Percentiles rank a stretch among this genome's conserved stretches.
Conservation (phyloP, 768 basidiomycete species). For the Neoboletus brunneissimus region DNA sequence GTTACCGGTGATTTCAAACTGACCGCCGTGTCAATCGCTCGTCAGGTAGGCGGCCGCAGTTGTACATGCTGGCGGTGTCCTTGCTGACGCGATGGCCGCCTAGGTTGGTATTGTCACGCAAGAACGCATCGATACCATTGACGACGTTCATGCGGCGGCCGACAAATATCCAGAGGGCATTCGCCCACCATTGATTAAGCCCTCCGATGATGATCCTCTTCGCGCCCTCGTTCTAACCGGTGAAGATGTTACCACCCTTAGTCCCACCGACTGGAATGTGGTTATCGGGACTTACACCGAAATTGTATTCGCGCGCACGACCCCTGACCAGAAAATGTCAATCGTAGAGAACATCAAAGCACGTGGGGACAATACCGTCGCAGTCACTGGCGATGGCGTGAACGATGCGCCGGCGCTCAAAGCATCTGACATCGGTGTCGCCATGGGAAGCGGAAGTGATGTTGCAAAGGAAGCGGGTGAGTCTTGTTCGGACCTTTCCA, state of each 20-base stretch:
- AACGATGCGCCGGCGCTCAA: conserved; percentile 53
- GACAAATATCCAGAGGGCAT: conserved; percentile 18
- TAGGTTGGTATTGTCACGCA: conserved; percentile 45
- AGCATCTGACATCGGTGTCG: conserved; percentile 54
- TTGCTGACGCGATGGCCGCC: neutral
- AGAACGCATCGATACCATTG: conserved; percentile 35
- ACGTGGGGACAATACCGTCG: conserved; percentile 47
- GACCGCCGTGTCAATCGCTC: conserved; percentile 51
- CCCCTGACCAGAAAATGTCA: conserved; percentile 55
- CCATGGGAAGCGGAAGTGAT: conserved; percentile 49
- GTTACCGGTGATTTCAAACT: conserved; percentile 55
- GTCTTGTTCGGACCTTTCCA: neutral
- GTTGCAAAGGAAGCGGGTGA: conserved; percentile 55
- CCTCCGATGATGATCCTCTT: conserved; percentile 36
- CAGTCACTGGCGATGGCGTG: conserved; percentile 57
- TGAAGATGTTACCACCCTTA: conserved; percentile 40
- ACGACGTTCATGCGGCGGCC: conserved; percentile 24
- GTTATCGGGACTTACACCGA: conserved; percentile 38
- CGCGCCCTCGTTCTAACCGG: conserved; percentile 44
- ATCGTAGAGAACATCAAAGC: conserved; percentile 54
- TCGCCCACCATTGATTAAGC: conserved; percentile 31
- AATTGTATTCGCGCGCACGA: conserved; percentile 53
- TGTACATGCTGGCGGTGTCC: neutral
- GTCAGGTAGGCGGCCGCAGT: conserved; percentile 34
- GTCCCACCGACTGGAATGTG: conserved; percentile 38